Evolutionary conservation across 2,329 filamentous ascomycete genomes (phyloP).

Genomic region (Ophiobolus disseminans): DNA sequence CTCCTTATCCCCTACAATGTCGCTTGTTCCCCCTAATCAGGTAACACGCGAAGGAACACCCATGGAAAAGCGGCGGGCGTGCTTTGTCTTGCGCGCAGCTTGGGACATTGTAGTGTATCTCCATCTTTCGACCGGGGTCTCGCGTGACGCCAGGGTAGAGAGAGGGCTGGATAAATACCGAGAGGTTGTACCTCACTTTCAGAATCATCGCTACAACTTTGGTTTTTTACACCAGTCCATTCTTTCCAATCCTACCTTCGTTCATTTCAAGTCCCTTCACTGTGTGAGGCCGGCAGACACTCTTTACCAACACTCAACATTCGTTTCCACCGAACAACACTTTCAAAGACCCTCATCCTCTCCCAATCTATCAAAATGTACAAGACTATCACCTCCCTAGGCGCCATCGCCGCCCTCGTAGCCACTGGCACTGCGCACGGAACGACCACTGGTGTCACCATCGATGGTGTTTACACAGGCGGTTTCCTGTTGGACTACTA

Average conservation of each 20-base stretch:
- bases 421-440: conserved; percentile 57
- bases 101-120: conserved; percentile 16
- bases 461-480: conserved; percentile 56
- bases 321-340: conserved; percentile 28
- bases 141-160: conserved; percentile 6
- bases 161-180: conserved; percentile 29
- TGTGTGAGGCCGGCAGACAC: conserved; percentile 43
- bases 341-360: conserved; percentile 6
- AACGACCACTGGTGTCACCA: conserved; percentile 53
- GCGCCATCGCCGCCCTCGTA: conserved; percentile 44
- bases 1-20: conserved; percentile 29
- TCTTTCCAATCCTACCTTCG: conserved; percentile 34
- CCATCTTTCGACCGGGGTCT: conserved; percentile 8
- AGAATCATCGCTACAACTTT: conserved; percentile 35
- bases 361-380: conserved; percentile 32
- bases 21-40: conserved; percentile 26
- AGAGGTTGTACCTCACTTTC: conserved; percentile 9
- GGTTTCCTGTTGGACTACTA: conserved; percentile 54
- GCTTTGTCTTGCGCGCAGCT: conserved; percentile 23
- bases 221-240: conserved; percentile 33
- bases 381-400: conserved; percentile 33
- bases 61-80: conserved; percentile 10
- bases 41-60: conserved; percentile 19
- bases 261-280: conserved; percentile 42
- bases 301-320: conserved; percentile 35